Evolutionary conservation across 129 eudicot species (phyloP).

Genomic region (Oenanthe sinensis): DNA sequence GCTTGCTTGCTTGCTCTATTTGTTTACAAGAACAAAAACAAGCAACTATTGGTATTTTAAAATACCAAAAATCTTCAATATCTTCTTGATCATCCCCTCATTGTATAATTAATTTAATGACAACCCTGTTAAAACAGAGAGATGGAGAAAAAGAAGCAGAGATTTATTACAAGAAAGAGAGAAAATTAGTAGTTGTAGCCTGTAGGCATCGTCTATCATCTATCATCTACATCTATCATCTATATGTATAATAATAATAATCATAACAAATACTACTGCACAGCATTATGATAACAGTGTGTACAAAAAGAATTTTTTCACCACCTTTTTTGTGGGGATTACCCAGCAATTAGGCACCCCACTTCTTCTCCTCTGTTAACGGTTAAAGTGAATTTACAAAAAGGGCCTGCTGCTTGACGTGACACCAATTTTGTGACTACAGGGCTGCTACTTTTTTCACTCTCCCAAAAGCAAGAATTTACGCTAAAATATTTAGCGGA

Average conservation of each 20-base stretch:
- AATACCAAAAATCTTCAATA: neutral
- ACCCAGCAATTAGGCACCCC: conserved; percentile 6
- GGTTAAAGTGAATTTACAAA: conserved; percentile 20
- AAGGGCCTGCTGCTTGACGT: conserved; percentile 13
- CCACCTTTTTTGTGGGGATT: conserved; percentile 40
- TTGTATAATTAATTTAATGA: conserved; percentile 15
- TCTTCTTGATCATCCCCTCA: conserved; percentile 1
- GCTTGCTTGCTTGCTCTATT: neutral
- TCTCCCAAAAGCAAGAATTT: no score
- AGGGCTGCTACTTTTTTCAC: no score
- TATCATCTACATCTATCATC: no score
- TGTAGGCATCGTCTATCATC: conserved; percentile 28
- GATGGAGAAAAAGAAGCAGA: conserved; percentile 9
- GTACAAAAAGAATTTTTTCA: conserved; percentile 59
- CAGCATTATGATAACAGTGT: conserved; percentile 58
- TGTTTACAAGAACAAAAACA: neutral
- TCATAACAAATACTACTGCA: conserved; percentile 15
- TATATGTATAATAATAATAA: neutral
- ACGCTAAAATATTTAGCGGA: neutral
- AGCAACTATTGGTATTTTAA: neutral
- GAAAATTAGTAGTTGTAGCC: conserved; percentile 25
- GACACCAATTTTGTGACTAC: neutral
- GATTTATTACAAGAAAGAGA: conserved; percentile 16
- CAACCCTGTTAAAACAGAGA: conserved; percentile 14
- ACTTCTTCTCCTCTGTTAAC: conserved; percentile 6